Base-by-base conservation (phyloP, 176 grass and related monocot species). In the Carex pumila region DNA sequence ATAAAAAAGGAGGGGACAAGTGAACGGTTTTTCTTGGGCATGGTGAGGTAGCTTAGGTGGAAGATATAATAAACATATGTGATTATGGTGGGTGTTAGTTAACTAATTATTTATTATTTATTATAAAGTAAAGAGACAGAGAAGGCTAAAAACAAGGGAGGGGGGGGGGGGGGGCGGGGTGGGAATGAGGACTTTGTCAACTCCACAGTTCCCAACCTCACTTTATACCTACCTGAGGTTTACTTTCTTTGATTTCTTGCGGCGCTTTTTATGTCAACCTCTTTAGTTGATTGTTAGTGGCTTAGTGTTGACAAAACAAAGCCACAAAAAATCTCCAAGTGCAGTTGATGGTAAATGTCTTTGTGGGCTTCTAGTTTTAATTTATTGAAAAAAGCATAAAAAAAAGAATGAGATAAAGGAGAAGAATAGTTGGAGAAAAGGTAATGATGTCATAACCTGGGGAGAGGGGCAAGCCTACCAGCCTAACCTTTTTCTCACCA, bases 401-500 rank as follows among this genome's bases (percentile, higher is more conserved):
- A 84, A 85, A 76, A 71, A 6, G 34, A 18, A 74, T 47, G 41
- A 85, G 68, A 77, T 85, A 59, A 78, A 63, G 7, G 4, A 1
- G 15, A 53, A 73, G 2, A 57, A 90, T 81, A 87, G 72, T 66
- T 86, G 86, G 80, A 79, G 25, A 86, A 69, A 86, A 81, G 70
- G 84, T 85, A 84, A 50, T 90, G 91, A 91, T 83, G 87, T 91
- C 91, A 91, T 88, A 85, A 65, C 81, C 81, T 87, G 85, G 18
- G 31, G 49, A 79, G 8, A 14, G 92, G 80, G 83, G 68, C 74
- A 90, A 83, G 57, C 84, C 86, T 93, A 91, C 86, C 94, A 78
- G 86, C 87, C 94, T 86, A 88, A 91, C 73, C 80, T 88, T 91
- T 92, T 91, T 85, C 79, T 68, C 91, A 94, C 90, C 94, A 88